A percentile compares a stretch with the other conserved stretches of the same genome.
phyloP scores from a whole-genome alignment of 2,329 filamentous ascomycete species.

The Aureobasidium sp. region DNA sequence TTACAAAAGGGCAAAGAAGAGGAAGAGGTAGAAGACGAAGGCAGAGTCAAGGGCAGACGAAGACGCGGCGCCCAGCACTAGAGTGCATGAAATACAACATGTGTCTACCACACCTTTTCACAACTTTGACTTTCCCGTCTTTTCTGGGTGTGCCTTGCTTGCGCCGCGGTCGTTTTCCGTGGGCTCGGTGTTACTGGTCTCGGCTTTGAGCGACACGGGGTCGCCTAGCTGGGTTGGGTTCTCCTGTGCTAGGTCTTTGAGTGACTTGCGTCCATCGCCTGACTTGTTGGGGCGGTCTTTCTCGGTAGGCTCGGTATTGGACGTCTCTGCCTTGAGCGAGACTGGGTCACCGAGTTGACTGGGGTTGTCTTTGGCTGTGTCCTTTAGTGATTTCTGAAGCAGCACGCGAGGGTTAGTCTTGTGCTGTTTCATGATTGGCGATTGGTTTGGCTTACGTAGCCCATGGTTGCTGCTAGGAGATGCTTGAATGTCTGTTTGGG shows the following conservation, averaged over 20 bases:
- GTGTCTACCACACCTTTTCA: conserved; percentile 11
- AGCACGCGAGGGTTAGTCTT: no score
- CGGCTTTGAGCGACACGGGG: conserved; percentile 26
- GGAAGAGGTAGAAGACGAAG: conserved; percentile 65
- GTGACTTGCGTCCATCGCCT: conserved; percentile 17
- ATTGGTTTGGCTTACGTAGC: not conserved
- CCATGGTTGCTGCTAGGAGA: not conserved
- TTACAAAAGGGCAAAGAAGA: conserved; percentile 79
- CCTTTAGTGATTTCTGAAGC: conserved; percentile 19
- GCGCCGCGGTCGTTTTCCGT: conserved; percentile 29
- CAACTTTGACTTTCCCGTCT: conserved; percentile 28
- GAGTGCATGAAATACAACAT: not conserved
- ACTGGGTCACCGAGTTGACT: conserved; percentile 32
- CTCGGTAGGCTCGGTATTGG: conserved; percentile 25
- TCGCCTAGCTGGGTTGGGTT: conserved; percentile 26
- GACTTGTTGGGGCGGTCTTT: conserved; percentile 21
- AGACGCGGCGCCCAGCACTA: conserved; percentile 27
- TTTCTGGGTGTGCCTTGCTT: conserved; percentile 18
- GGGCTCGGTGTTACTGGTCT: conserved; percentile 25
- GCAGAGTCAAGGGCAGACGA: conserved; percentile 44
- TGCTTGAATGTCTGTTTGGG: not conserved
- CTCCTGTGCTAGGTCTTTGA: conserved; percentile 25
- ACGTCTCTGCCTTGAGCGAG: conserved; percentile 31
- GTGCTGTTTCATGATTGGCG: no score
- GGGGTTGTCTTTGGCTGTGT: conserved; percentile 23